Conservation (phyloP, 2,329 filamentous ascomycete genomes). For the Chaetomium globosum region DNA sequence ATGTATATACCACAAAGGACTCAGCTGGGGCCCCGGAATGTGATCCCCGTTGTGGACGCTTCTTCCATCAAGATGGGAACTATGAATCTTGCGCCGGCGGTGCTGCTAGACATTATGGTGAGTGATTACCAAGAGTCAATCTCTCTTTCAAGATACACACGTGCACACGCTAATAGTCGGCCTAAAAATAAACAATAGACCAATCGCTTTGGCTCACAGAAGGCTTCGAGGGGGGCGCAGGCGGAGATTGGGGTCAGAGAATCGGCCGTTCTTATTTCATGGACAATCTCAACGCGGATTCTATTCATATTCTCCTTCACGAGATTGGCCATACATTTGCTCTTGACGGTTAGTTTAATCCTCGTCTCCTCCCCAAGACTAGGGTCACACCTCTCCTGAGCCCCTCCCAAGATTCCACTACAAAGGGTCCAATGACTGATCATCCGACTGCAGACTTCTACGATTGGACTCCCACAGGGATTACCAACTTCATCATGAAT, state of each 20-base stretch:
- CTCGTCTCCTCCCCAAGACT: neutral
- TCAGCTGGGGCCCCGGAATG: neutral
- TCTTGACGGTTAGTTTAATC: neutral
- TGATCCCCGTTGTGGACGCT: conserved; percentile 2
- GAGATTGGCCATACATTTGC: conserved; percentile 9
- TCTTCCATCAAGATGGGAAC: conserved; percentile 4
- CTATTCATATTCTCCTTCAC: conserved; percentile 11
- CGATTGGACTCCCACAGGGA: conserved; percentile 10
- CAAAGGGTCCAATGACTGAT: neutral
- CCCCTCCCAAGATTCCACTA: too few species aligned
- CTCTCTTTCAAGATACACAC: neutral
- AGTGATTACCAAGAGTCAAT: neutral
- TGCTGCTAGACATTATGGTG: conserved; percentile 4
- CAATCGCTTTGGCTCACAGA: conserved; percentile 9
- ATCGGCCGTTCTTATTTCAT: conserved; percentile 3
- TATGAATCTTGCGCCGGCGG: conserved; percentile 2
- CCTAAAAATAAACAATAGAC: conserved; percentile 1
- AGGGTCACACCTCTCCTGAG: too few species aligned
- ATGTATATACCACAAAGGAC: conserved; percentile 9
- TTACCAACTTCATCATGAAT: conserved; percentile 11
- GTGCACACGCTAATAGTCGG: neutral
- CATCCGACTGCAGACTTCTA: neutral
- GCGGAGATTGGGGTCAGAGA: conserved; percentile 8
- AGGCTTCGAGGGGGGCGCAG: neutral
- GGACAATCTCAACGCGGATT: neutral